phyloP scores from a whole-genome alignment of 1,139 yeast species.

The Debaryomyces sp. region DNA sequence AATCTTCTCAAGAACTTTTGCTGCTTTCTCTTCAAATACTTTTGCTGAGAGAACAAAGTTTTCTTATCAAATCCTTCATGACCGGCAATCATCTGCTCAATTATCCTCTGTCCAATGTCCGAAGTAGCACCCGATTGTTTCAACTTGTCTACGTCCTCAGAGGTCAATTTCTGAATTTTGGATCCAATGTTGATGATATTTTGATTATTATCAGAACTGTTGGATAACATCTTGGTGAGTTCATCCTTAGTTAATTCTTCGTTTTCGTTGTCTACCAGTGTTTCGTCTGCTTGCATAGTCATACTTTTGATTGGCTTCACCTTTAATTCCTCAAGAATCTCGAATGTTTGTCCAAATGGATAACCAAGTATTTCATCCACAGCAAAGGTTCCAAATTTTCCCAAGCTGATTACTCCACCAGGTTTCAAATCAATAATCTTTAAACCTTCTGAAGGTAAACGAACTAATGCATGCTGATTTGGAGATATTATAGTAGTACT shows the following conservation, averaged over 20 bases:
- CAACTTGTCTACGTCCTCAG: constrained; percentile 77
- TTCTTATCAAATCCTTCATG: constrained; percentile 89
- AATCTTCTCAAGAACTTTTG: constrained; percentile 87
- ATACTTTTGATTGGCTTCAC: constrained; percentile 52
- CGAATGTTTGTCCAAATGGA: constrained; percentile 89
- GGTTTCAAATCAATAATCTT: constrained; percentile 68
- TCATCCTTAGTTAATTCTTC: constrained; percentile 38
- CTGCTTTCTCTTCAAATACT: constrained; percentile 87
- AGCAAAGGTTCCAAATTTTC: constrained; percentile 87
- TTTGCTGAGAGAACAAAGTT: constrained; percentile 87
- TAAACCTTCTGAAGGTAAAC: constrained; percentile 79
- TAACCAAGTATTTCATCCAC: constrained; percentile 77
- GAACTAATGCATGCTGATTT: constrained; percentile 63
- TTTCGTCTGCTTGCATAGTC: constrained; percentile 25
- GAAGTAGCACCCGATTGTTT: constrained; percentile 67
- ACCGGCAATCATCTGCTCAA: constrained; percentile 76
- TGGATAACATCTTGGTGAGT: constrained; percentile 43
- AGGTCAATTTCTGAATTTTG: constrained; percentile 70
- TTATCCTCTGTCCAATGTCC: constrained; percentile 75
- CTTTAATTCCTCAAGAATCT: constrained; percentile 62
- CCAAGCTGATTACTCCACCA: constrained; percentile 67
- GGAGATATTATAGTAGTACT: constrained; percentile 35
- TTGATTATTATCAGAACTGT: constrained; percentile 65
- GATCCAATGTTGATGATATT: constrained; percentile 74
- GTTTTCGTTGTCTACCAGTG: constrained; percentile 25